A percentile compares a stretch with the other conserved stretches of the same genome.
Evolutionary conservation across 108 stramenopile genomes (phyloP).

Genomic region (Aurantiochytrium sp.): DNA sequence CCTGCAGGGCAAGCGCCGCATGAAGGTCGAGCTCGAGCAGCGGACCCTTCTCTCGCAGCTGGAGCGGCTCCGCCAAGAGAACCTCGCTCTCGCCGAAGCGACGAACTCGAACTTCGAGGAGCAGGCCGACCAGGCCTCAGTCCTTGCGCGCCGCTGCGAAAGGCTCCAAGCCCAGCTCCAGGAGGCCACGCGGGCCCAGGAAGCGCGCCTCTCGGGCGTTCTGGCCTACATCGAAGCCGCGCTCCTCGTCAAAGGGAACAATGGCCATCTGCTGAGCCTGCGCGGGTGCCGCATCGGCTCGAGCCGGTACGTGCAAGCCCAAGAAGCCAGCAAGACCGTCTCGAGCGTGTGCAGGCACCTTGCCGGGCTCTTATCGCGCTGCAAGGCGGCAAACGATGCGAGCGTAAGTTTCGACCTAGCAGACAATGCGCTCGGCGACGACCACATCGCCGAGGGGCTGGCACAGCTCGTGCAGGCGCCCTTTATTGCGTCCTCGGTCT

Average conservation of each 20-base stretch:
- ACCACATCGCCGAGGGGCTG: background rate
- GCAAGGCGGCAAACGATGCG: background rate
- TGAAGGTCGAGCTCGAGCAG: slow-evolving; percentile 27
- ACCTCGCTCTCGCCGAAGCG: background rate
- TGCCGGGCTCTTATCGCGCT: background rate
- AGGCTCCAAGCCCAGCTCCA: background rate
- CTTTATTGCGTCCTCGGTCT: background rate
- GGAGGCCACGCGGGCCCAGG: background rate
- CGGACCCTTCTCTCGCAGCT: background rate
- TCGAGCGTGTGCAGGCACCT: background rate
- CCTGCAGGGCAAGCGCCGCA: background rate
- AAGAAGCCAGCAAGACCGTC: background rate
- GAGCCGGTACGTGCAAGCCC: background rate
- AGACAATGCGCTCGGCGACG: background rate
- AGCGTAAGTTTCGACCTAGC: background rate
- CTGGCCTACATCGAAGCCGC: background rate
- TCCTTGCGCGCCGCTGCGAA: background rate
- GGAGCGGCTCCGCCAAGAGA: background rate
- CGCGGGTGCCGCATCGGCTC: background rate
- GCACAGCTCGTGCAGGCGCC: background rate
- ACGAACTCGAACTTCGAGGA: background rate
- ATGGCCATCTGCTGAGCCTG: background rate
- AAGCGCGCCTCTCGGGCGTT: background rate
- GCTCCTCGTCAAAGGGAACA: background rate
- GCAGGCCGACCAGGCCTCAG: background rate